Base-by-base conservation (phyloP, 495 filamentous ascomycete genomes). In the Trypethelium eluteriae region DNA sequence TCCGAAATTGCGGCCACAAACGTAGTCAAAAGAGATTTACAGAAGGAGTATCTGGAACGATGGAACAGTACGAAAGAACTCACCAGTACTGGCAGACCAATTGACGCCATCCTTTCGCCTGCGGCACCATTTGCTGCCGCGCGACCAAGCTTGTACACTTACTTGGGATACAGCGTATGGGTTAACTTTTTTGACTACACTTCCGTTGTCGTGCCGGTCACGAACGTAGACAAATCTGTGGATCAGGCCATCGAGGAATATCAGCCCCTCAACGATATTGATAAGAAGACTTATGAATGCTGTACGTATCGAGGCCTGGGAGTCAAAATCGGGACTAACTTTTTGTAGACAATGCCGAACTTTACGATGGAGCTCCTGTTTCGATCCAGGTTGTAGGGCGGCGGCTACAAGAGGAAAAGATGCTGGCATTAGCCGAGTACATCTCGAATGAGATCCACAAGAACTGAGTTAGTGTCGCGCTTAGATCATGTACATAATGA, bases 21-120 rank as follows among this genome's bases (percentile, higher is more conserved):
- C 64, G 75, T 89, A 11, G 70, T 74, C n/a, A 83, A 85, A 67
- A 79, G 86, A 10, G 76, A 83, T 56, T 81, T 82, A 63, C 83
- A 85, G 73, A 87, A 86, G 70, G 78, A 81, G 56, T 88, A 89
- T 68, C 80, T 86, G 80, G 85, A 87, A 39, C 89, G 88, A 74
- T 90, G 87, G 87, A 86, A 88, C 69, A 82, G 75, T 53, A 89
- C 86, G 0, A 75, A 74, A 1, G 69, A 77, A 32, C 41, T 77
- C 16, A 88, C 84, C 0, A 78, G 79, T 10, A 88, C 83, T 2
- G 85, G 84, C 12, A 76, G 84, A 44, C 84, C 85, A 0, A 72
- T 87, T 7, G 85, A 87, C 74, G 82, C 83, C 0, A 77, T 87
- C 14, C 81, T 86, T 47, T 75, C 75, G 18, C 84, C 84, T 6